Base-by-base conservation (phyloP, 306 rosid genomes). In the Vicia villosa region DNA sequence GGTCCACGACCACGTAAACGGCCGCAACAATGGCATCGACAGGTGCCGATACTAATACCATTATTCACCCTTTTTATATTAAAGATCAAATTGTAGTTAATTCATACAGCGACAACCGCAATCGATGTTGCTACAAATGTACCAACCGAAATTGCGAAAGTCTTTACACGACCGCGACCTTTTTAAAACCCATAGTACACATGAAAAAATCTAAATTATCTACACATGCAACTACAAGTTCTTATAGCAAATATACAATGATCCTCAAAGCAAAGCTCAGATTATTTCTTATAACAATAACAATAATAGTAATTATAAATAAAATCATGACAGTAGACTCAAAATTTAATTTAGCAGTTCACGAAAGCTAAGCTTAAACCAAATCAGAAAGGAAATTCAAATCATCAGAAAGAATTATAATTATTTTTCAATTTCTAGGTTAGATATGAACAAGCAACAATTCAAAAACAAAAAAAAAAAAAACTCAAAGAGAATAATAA, bases 391-490 rank as follows among this genome's bases (percentile, higher is more conserved):
- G 21, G 4, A 55, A 40, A 56, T 34, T 47, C 19, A 51, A 79
- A 49, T 10, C 40, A 67, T 4, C 6, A 20, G 11, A 6, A 40
- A 15, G 4, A 41, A 38, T 36, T 26, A 22, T 6, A 40, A 46
- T 16, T 40, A 15, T 6, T 66, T 38, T 16, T 1, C 24, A 24
- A 46, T 72, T 59, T 50, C 12, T 5, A 22, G 8, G 40, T 19
- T 45, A 13, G 6, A 62, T 54, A 50, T 19, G 15, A 61, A 57
- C 19, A 22, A 17, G 43, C 5, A 14, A 4, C 1, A 40, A 17
- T n/a, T 56, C 11, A 62, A 64, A 57, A 19, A 5, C 14, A 61
- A 79, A 32, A 36, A 34, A 79, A 15, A 24, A 34, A 37, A 28
- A 11, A 56, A 17, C 54, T 37, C 6, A 6, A 0, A 70, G 41